Evolutionary conservation across 2,329 filamentous ascomycete species (phyloP), one percentile per base, ranked within the genome.

Genomic region (Aspergillus pseudotamarii): DNA sequence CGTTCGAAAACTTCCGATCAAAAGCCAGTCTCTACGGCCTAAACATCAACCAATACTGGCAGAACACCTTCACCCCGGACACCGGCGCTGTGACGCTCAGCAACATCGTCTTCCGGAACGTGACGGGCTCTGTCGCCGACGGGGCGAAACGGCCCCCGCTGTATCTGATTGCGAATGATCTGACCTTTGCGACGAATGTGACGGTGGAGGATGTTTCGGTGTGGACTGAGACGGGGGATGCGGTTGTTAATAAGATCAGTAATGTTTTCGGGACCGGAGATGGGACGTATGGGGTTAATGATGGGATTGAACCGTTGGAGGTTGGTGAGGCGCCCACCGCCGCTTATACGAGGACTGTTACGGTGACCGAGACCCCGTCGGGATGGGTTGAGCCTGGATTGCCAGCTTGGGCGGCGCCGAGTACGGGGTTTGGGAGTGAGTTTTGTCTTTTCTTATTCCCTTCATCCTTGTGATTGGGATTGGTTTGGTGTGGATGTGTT

Each of bases 241-340:
- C n/a, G 19, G 48, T 77, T 2, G 61, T 77, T 0, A 78, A 78
- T 57, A 68, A 74, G 41, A 73, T 76, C 58, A 75, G 67, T 46
- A 79, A 78, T 45, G 66, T 79, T 1, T 79, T 77, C 50, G 76
- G 77, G 3, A 58, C 51, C 1, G 74, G 74, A 0, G 74, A 77
- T 55, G 64, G 72, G 28, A 70, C 67, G 16, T 72, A 76, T 26
- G 64, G 48, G 28, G 28, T n/a, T 10, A 32, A 51, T 11, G 21
- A 51, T 32, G 48, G 48, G 28, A 10, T 51, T n/a, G 28, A n/a
- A 2, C 1, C 1, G 9, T 51, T 51, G 48, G 21, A 3, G 28
- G 26, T 12, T 0, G 48, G 28, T 19, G 48, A 51, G 48, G 21
- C 12, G 48, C 48, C 28, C 9, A 34, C 4, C 9, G 9, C 72